Percentiles rank a stretch among this genome's conserved stretches.
These are phyloP conservation scores for Talaromyces sp. DNA, from an alignment of 2,329 filamentous ascomycete genomes.

Conservation along the genomic window DNA sequence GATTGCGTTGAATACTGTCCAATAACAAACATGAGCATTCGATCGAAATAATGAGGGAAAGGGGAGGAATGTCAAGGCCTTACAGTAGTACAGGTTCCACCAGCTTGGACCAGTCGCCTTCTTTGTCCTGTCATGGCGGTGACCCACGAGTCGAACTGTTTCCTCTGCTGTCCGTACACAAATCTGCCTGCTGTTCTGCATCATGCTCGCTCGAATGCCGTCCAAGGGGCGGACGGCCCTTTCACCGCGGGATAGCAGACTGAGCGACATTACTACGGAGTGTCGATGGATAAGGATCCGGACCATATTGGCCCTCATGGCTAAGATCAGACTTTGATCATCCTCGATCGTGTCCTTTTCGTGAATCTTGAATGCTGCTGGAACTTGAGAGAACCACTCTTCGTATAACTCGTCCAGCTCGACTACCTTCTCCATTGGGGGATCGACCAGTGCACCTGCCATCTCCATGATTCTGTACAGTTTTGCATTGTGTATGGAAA, in stretches of 20 bases:
- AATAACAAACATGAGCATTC: background rate
- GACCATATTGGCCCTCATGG: constrained; percentile 11
- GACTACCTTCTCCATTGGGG: constrained; percentile 9
- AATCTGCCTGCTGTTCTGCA: constrained; percentile 11
- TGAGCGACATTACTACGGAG: constrained; percentile 7
- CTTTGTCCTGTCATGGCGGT: constrained; percentile 10
- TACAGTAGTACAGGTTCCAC: constrained; percentile 12
- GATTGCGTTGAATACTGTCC: constrained; percentile 12
- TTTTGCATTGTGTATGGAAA: constrained; percentile 10
- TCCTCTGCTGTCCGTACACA: constrained; percentile 11
- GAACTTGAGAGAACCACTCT: constrained; percentile 7
- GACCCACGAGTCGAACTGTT: constrained; percentile 9
- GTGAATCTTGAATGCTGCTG: constrained; percentile 1
- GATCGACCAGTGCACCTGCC: constrained; percentile 6
- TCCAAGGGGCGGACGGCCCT: background rate
- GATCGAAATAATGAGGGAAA: background rate
- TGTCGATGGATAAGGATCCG: constrained; percentile 10
- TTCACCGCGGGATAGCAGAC: constrained; percentile 6
- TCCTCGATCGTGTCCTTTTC: constrained; percentile 5
- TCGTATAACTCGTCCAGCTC: constrained; percentile 11
- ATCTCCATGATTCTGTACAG: constrained; percentile 10
- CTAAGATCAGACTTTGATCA: constrained; percentile 7
- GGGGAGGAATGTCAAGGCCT: background rate
- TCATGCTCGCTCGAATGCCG: constrained; percentile 11
- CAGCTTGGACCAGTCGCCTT: constrained; percentile 8